phyloP scores from a whole-genome alignment of 2,329 filamentous ascomycete species.

The Exophiala spinifera region DNA sequence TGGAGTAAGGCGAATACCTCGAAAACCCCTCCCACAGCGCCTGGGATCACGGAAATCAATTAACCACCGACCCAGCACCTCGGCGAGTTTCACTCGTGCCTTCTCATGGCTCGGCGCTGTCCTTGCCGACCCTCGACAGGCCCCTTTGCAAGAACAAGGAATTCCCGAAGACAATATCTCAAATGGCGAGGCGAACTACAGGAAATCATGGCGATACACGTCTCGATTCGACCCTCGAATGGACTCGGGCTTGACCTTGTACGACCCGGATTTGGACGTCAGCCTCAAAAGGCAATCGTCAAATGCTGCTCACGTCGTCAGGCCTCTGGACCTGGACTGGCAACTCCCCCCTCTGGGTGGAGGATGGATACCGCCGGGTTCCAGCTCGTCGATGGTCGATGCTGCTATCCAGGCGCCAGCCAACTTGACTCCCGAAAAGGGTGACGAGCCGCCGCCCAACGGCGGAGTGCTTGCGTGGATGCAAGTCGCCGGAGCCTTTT shows the following conservation, averaged over 20 bases:
- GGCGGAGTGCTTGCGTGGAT: conserved; percentile 33
- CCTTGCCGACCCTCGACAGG: background rate
- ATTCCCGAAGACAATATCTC: background rate
- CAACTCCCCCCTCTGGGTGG: background rate
- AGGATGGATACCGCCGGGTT: too few relatives aligned
- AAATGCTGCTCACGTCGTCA: too few relatives aligned
- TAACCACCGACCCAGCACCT: background rate
- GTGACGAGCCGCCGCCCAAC: conserved; percentile 22
- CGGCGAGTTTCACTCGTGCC: background rate
- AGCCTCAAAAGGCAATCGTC: too few relatives aligned
- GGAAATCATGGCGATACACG: conserved; percentile 3
- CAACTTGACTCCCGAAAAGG: background rate
- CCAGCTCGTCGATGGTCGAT: too few relatives aligned
- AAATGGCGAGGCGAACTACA: background rate
- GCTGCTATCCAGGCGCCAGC: conserved; percentile 4
- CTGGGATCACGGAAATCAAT: too few relatives aligned
- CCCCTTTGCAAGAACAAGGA: too few relatives aligned
- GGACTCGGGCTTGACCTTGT: conserved; percentile 4
- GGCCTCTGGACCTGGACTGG: conserved; percentile 5
- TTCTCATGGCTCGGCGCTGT: conserved; percentile 5
- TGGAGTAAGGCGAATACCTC: too few relatives aligned
- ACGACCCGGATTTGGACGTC: conserved; percentile 1
- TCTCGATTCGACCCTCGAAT: conserved; percentile 5
- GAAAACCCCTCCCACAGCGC: conserved; percentile 1
- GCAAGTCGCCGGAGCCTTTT: conserved; percentile 30